A percentile compares a stretch with the other conserved stretches of the same genome.
Evolutionary conservation across 1,284 basidiomycete species (phyloP).

Genomic region (Trichosporon ovoides): DNA sequence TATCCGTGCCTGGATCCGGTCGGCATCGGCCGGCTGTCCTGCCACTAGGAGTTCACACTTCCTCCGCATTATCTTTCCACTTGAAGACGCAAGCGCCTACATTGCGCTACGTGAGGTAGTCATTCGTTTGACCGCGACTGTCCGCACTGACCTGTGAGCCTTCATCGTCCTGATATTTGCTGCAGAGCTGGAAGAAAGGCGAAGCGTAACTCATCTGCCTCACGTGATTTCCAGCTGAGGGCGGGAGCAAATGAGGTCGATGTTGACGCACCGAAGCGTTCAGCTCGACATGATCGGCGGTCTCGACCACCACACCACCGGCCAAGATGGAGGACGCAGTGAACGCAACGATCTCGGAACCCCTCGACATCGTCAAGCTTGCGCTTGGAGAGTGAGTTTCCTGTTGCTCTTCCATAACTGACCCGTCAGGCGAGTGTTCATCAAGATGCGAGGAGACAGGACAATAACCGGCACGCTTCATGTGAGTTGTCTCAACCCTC

Average conservation of each 20-base stretch:
- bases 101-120: too few relatives aligned
- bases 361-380: slow-evolving; percentile 95
- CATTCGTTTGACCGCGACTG: too few relatives aligned
- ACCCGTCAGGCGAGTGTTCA: slow-evolving; percentile 43
- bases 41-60: too few relatives aligned
- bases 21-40: too few relatives aligned
- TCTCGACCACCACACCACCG: background rate
- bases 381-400: slow-evolving; percentile 88
- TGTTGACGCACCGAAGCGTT: background rate
- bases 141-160: too few relatives aligned
- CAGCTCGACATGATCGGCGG: background rate
- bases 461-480: slow-evolving; percentile 90
- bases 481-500: slow-evolving; percentile 54
- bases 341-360: slow-evolving; percentile 73
- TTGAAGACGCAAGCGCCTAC: too few relatives aligned
- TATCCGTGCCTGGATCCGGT: background rate
- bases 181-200: too few relatives aligned
- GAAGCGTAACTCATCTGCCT: too few relatives aligned
- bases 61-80: too few relatives aligned
- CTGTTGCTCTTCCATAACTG: background rate
- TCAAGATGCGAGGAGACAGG: slow-evolving; percentile 89
- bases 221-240: too few relatives aligned
- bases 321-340: slow-evolving; percentile 54
- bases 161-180: too few relatives aligned
- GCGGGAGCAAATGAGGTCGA: too few relatives aligned